Percentiles rank a stretch among this genome's conserved stretches.
phyloP scores from a whole-genome alignment of 257 asterid genomes.

The Solanum boliviense region DNA sequence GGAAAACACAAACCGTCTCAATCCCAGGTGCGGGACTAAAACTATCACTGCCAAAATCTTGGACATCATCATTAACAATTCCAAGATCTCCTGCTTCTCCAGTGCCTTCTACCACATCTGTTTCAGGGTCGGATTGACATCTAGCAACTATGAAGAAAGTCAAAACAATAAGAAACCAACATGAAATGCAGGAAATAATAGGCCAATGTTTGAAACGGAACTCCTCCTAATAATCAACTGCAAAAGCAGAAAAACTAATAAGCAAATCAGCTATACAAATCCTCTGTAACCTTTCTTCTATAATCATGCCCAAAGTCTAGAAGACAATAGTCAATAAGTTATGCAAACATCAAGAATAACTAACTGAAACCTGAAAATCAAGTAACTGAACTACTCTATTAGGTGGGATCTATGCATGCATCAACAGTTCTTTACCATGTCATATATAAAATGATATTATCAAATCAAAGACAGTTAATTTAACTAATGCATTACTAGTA shows the following conservation, averaged over 20 bases:
- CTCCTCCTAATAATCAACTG: neutral
- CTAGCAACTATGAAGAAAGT: conserved; percentile 46
- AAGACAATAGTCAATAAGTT: neutral
- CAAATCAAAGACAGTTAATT: neutral
- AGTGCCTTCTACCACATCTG: conserved; percentile 38
- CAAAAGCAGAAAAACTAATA: neutral
- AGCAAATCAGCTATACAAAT: neutral
- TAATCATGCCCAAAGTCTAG: neutral
- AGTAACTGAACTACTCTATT: neutral
- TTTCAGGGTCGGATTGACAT: conserved; percentile 61
- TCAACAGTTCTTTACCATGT: neutral
- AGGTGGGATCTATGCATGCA: neutral
- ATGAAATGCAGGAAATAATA: neutral
- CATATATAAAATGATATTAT: neutral
- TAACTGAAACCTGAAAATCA: neutral
- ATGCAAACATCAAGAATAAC: neutral
- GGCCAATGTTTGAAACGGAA: neutral
- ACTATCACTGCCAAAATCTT: conserved; percentile 57
- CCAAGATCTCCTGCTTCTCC: conserved; percentile 66
- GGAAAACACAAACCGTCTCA: conserved; percentile 85
- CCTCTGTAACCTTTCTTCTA: neutral
- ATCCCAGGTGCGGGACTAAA: conserved; percentile 73
- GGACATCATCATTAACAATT: conserved; percentile 80
- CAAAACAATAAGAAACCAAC: neutral
- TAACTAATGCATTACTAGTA: neutral